Evolutionary conservation across 306 rosid genomes (phyloP).

Genomic region (Cyclanthera cordifolia): DNA sequence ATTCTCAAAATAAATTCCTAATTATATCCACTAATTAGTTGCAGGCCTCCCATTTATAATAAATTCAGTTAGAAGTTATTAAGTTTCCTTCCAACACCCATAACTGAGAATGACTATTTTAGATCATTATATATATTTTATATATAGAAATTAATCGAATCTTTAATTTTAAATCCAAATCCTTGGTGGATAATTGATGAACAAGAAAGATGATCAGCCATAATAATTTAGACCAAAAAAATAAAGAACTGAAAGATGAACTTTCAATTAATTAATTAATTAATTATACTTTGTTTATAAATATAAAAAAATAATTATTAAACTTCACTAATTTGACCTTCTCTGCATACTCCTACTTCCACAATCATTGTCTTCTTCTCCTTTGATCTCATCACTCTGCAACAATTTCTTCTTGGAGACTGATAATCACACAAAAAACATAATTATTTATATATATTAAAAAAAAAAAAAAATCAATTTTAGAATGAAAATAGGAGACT

Average conservation of each 20-base stretch:
- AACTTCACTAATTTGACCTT: constrained; percentile 59
- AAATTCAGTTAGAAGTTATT: no score
- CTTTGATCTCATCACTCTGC: constrained; percentile 51
- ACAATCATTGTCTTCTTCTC: constrained; percentile 50
- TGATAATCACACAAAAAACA: constrained; percentile 13
- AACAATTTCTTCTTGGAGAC: constrained; percentile 93
- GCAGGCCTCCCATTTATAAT: no score
- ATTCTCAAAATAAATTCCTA: no score
- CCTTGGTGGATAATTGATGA: not conserved
- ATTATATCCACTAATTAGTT: no score
- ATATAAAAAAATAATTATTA: no score
- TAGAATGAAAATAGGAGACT: not conserved
- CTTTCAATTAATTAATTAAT: not conserved
- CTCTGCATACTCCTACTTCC: constrained; percentile 65
- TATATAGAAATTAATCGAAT: no score
- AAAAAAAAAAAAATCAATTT: not conserved
- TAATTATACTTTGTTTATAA: no score
- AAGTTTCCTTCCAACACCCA: no score
- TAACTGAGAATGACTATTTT: no score
- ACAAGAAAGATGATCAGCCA: not conserved
- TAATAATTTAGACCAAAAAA: not conserved
- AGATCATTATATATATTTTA: no score
- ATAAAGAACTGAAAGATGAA: not conserved
- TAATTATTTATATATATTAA: no score
- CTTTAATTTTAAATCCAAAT: no score